phyloP scores from a whole-genome alignment of 1,139 yeast genomes.

The Kodamaea arcana region DNA sequence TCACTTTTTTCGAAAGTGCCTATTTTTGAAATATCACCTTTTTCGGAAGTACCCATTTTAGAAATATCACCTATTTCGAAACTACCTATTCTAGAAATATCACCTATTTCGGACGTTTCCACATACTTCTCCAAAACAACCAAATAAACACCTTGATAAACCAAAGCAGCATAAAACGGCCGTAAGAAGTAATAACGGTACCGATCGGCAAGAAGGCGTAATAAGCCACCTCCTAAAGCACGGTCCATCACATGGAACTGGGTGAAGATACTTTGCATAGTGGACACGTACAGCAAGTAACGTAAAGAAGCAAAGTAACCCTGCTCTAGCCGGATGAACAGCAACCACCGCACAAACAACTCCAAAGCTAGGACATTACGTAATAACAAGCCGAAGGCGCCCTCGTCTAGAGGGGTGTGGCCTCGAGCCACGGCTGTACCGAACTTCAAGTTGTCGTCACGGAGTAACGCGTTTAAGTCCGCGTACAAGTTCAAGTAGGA shows the following conservation, averaged over 20 bases:
- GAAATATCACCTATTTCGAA: too few relatives aligned
- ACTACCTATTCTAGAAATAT: too few relatives aligned
- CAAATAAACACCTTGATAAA: conserved; percentile 24
- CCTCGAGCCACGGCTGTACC: conserved; percentile 8
- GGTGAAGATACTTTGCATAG: conserved; percentile 25
- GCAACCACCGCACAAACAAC: conserved; percentile 28
- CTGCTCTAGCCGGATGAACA: conserved; percentile 27
- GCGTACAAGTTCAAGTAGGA: conserved; percentile 21
- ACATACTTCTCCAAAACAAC: conserved; percentile 12
- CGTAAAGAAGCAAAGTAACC: conserved; percentile 33
- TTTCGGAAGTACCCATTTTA: too few relatives aligned
- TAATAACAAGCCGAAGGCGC: conserved; percentile 14
- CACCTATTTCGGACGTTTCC: background rate
- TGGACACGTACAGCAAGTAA: conserved; percentile 25
- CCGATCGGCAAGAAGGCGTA: conserved; percentile 10
- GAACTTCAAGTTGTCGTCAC: conserved; percentile 4
- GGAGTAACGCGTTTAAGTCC: conserved; percentile 12
- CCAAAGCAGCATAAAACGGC: conserved; percentile 19
- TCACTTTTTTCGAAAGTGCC: too few relatives aligned
- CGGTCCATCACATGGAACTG: conserved; percentile 16
- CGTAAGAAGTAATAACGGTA: conserved; percentile 14
- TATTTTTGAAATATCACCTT: too few relatives aligned
- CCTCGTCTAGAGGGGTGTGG: conserved; percentile 4
- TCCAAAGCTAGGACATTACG: conserved; percentile 19
- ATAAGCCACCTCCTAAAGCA: conserved; percentile 13